Conservation (phyloP, 2,329 filamentous ascomycete genomes). For the Fusarium sp. region DNA sequence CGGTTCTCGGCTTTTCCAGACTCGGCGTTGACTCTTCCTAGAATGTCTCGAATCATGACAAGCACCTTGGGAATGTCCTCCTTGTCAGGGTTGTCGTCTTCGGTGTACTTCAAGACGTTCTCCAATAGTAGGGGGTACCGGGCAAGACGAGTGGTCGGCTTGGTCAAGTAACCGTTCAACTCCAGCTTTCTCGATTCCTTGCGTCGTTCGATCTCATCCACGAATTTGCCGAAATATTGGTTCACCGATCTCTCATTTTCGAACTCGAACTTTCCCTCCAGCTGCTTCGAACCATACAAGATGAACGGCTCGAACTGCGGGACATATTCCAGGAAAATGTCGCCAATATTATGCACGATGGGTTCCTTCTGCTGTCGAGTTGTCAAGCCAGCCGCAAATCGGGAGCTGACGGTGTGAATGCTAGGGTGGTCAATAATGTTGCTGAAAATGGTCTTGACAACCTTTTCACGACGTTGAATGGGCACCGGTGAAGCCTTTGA, state of each 20-base stretch:
- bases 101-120: constrained; percentile 90
- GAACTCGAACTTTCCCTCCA: constrained; percentile 98
- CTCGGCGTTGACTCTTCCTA: constrained; percentile 90
- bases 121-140: constrained; percentile 93
- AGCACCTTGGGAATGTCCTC: constrained; percentile 93
- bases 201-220: constrained; percentile 94
- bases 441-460: constrained; percentile 93
- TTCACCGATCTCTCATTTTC: constrained; percentile 94
- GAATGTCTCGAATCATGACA: constrained; percentile 83
- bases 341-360: constrained; percentile 88
- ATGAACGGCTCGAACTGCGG: constrained; percentile 97
- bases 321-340: constrained; percentile 93
- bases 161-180: constrained; percentile 96
- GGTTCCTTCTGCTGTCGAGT: constrained; percentile 89
- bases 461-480: constrained; percentile 85
- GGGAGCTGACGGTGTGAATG: constrained; percentile 90
- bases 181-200: constrained; percentile 98
- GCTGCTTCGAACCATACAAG: constrained; percentile 91
- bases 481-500: constrained; percentile 88
- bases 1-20: constrained; percentile 98
- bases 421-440: constrained; percentile 87
- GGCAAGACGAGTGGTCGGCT: constrained; percentile 93
- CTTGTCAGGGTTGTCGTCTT: constrained; percentile 88
- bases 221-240: constrained; percentile 85
- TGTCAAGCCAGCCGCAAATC: constrained; percentile 88